Evolutionary conservation across 257 asterid species (phyloP), one percentile per base, ranked within the genome.

Genomic region (Salvia rosmarinus): DNA sequence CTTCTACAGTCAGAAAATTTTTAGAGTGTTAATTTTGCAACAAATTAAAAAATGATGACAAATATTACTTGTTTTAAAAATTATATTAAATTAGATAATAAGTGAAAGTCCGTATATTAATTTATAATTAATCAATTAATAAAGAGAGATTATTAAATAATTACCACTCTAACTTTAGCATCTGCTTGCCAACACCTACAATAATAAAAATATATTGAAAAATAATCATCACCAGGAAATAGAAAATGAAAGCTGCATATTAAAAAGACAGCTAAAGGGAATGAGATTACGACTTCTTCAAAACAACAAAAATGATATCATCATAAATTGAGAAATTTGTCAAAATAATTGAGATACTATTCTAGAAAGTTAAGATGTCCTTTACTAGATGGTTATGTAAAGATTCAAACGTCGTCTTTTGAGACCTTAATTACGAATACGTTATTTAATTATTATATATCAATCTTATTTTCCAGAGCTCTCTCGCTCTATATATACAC

Each of bases 151-250:
- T 7, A 9, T 39, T 39, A 39, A 39, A 39, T 39, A 39, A 9
- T 39, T 25, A 9, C 44, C 12, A 39, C 44, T 39, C 44, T 10
- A 52, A 52, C 14, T 40, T 51, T 47, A 9, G 11, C 67, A 43
- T n/a, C 35, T 65, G 61, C 37, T 46, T 17, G 68, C 44, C 73
- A 19, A 51, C 46, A 68, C 59, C 54, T 40, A 34, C 35, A 52
- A 50, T 28, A 32, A 19, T 58, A 40, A 19, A 43, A 28, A 23
- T 30, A 35, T 37, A 37, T 32, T 25, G 2, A 68, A 12, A 6
- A 25, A 5, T 10, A 47, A 19, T 39, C 0, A 62, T 40, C 44
- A 39, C 1, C 42, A 58, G 37, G 75, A 61, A 49, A 51, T 40
- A 39, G 43, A 73, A 66, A 44, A 62, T 9, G 46, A 62, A 39